Percentiles rank a stretch among this genome's conserved stretches.
phyloP scores from a whole-genome alignment of 208 protist species.

The Angomonas deanei region DNA sequence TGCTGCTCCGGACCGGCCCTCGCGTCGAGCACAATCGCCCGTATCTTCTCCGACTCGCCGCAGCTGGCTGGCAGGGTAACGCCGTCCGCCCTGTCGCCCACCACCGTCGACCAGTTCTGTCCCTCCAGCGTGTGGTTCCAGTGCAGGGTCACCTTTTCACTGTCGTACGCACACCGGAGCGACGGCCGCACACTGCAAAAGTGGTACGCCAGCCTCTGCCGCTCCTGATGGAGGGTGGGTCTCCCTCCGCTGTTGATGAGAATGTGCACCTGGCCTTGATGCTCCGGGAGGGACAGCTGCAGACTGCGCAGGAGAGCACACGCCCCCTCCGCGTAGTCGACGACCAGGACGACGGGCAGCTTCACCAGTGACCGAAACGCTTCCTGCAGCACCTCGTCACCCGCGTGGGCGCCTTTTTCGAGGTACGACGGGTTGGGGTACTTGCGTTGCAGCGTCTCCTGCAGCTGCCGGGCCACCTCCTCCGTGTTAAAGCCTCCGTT shows the following conservation, averaged over 20 bases:
- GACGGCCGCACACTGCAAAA: not conserved
- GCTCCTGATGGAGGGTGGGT: not conserved
- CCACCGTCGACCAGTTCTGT: too few species aligned
- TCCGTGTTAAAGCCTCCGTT: constrained; percentile 18
- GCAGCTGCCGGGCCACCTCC: constrained; percentile 16
- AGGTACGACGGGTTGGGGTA: constrained; percentile 21
- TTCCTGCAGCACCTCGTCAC: not conserved
- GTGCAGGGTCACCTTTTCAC: not conserved
- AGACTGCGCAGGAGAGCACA: constrained; percentile 49
- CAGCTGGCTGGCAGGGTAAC: not conserved
- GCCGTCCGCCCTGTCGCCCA: not conserved
- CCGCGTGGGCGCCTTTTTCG: constrained; percentile 7
- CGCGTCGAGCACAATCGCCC: not conserved
- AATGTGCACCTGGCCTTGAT: constrained; percentile 21
- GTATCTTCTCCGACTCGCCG: not conserved
- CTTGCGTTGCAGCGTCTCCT: constrained; percentile 9
- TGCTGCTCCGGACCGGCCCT: not conserved
- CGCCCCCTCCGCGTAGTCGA: constrained; percentile 30
- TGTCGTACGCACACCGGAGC: not conserved
- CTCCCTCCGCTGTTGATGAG: not conserved
- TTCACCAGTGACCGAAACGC: constrained; percentile 30
- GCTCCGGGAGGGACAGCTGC: constrained; percentile 30
- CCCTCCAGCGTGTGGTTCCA: too few species aligned
- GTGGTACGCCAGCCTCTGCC: not conserved
- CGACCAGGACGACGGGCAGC: constrained; percentile 39